Evolutionary conservation across 2,329 filamentous ascomycete genomes (phyloP), one percentile per base, ranked within the genome.

Genomic region (Colletotrichum salicis): DNA sequence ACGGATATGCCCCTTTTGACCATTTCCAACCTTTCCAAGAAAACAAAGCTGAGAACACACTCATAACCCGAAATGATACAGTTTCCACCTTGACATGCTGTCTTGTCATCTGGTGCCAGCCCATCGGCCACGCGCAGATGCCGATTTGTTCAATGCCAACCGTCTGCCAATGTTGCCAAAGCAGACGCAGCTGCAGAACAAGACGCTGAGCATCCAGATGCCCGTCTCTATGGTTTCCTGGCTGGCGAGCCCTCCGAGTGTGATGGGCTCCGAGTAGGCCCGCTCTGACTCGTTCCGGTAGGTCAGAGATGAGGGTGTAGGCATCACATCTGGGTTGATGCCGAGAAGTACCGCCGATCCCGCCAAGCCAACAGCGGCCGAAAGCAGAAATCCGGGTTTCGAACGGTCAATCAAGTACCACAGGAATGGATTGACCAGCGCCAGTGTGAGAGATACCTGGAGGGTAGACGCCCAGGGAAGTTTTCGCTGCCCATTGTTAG

Each of bases 351-450:
- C 81, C 15, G 89, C 88, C 11, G 95, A 95, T 8, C 96, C 94
- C 1, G 88, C 84, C 31, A 96, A 79, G 1, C 94, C 93, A 12
- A 97, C 91, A 1, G 89, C 84, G 15, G 91, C 87, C 0, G 94
- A 95, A 67, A 98, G 88, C 41, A 96, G 84, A 76, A 98, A 93
- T 5, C 96, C 96, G 0, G 95, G 89, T 75, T 91, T 91, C 58
- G 94, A 96, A 62, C 96, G 93, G 82, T 99, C 96, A 78, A 99
- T 93, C 29, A 98, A 87, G 82, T 97, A 99, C 96, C 96, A 99
- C 22, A 99, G 85, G 11, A 96, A 93, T 1, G 96, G 96, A 79
- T 98, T 98, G 24, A 93, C 94, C 71, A 98, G 90, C 27, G 95
- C 94, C 60, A 99, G 90, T 1, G 95, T 96, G 31, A 97, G 82